Conservation (phyloP, 73 alveolate genomes). For the Breviolum minutum region DNA sequence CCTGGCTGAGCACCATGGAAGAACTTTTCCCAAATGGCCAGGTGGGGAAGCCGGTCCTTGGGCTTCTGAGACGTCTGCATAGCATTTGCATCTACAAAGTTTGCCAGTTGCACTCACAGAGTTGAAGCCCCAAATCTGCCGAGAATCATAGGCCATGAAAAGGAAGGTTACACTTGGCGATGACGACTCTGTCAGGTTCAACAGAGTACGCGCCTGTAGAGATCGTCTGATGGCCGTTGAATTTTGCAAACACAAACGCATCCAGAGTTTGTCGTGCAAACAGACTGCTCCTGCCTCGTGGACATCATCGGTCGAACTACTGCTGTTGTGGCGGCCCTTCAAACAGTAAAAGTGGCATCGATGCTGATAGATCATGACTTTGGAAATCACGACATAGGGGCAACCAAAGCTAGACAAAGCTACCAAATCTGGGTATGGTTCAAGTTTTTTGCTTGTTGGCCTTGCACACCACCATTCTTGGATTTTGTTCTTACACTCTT, state of each 20-base stretch:
- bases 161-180: neutral
- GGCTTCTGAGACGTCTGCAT: neutral
- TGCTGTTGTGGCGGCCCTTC: neutral
- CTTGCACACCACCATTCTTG: too few relatives aligned
- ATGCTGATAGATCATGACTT: too few relatives aligned
- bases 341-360: neutral
- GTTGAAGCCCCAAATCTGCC: neutral
- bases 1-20: slow-evolving; percentile 15
- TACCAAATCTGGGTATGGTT: neutral
- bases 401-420: neutral
- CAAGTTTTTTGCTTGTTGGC: neutral
- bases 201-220: neutral
- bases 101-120: neutral
- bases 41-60: slow-evolving; percentile 41
- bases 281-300: neutral
- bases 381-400: too few relatives aligned
- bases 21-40: slow-evolving; percentile 44
- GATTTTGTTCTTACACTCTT: too few relatives aligned
- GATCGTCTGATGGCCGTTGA: neutral
- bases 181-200: slow-evolving; percentile 19
- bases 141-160: slow-evolving; percentile 31
- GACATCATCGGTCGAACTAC: neutral
- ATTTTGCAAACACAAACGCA: neutral
- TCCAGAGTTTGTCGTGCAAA: neutral
- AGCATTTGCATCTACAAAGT: too few relatives aligned